A percentile compares a stretch with the other conserved stretches of the same genome.
Conservation (phyloP, 805 yeast species). For the Hanseniaspora clermontiae region DNA sequence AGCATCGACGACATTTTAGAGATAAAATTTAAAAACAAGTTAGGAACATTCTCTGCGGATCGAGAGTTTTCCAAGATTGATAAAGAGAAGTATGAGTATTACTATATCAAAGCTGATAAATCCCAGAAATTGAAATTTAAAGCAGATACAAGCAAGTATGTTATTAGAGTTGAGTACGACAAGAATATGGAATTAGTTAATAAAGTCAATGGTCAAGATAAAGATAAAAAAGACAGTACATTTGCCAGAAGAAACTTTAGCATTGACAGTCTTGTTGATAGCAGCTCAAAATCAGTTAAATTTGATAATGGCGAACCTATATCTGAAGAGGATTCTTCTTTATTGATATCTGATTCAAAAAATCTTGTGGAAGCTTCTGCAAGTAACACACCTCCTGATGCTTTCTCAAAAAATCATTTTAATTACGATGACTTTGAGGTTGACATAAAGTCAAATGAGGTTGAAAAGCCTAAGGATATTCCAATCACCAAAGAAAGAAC, state of each 20-base stretch:
- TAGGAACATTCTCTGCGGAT: not conserved
- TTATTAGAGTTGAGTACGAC: not conserved
- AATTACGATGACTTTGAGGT: not conserved
- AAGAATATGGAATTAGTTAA: not conserved
- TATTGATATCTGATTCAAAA: not conserved
- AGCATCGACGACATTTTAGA: not conserved
- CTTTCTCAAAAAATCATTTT: no score
- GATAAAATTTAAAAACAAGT: not conserved
- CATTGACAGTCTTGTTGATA: not conserved
- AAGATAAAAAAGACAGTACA: not conserved
- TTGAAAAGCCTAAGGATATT: not conserved
- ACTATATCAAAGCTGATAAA: not conserved
- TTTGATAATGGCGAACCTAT: not conserved
- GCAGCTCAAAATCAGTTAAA: no score
- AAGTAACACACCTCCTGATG: not conserved
- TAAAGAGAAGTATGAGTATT: not conserved
- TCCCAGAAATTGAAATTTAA: not conserved
- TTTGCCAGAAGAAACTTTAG: not conserved
- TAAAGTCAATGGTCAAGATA: not conserved
- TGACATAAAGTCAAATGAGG: not conserved
- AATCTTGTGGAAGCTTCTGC: not conserved
- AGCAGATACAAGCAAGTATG: not conserved
- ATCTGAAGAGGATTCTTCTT: not conserved
- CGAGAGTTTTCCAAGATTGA: conserved; percentile 6
- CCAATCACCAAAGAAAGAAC: not conserved